A percentile compares a stretch with the other conserved stretches of the same genome.
Conservation (phyloP, 2,329 filamentous ascomycete genomes). For the Chrysosphaeria jannelii region DNA sequence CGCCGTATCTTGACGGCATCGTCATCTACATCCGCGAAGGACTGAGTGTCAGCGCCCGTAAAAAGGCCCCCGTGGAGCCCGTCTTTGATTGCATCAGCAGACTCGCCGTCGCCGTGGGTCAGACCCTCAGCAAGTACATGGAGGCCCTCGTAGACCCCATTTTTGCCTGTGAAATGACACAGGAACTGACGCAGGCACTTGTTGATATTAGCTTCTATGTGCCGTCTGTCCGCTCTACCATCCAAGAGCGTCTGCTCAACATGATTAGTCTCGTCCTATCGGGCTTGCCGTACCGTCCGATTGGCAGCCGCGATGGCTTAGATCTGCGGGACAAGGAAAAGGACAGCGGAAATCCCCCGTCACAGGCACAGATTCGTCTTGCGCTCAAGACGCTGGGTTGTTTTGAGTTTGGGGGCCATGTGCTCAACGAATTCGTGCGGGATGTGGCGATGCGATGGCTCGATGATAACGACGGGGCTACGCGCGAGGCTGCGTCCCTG, state of each 20-base stretch:
- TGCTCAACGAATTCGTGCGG: slow-evolving; percentile 92
- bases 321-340: slow-evolving; percentile 44
- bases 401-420: slow-evolving; percentile 80
- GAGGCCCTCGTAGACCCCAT: slow-evolving; percentile 84
- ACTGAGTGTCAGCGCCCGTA: slow-evolving; percentile 46
- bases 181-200: slow-evolving; percentile 76
- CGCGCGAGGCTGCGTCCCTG: slow-evolving; percentile 74
- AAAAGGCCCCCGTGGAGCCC: slow-evolving; percentile 34
- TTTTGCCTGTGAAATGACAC: slow-evolving; percentile 82
- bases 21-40: slow-evolving; percentile 82
- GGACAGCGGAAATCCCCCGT: too few relatives aligned
- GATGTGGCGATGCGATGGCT: slow-evolving; percentile 97
- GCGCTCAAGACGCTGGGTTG: slow-evolving; percentile 89
- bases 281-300: slow-evolving; percentile 67
- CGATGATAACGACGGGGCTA: slow-evolving; percentile 80
- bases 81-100: slow-evolving; percentile 97
- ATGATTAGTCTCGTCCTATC: slow-evolving; percentile 87
- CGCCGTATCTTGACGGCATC: slow-evolving; percentile 81
- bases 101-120: slow-evolving; percentile 77
- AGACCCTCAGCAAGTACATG: slow-evolving; percentile 96
- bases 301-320: slow-evolving; percentile 44
- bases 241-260: slow-evolving; percentile 79
- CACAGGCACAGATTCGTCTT: slow-evolving; percentile 67
- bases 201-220: slow-evolving; percentile 99
- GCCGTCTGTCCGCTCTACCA: slow-evolving; percentile 69